Base-by-base conservation (phyloP, 257 asterid genomes). In the Agastache rugosa region DNA sequence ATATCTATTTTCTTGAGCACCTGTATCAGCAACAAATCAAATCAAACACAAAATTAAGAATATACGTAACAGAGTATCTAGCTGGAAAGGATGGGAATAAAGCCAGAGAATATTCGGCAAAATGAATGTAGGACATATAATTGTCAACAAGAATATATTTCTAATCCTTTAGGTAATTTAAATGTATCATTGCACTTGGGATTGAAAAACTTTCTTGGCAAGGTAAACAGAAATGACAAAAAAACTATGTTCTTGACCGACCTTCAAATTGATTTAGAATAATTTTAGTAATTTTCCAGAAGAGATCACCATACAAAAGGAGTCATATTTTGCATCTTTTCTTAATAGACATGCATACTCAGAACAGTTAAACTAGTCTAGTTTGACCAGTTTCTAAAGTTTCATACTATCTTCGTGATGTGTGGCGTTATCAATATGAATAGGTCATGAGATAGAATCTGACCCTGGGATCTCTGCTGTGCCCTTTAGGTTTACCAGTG, bases 1-100 rank as follows among this genome's bases (percentile, higher is more conserved):
- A 93, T 86, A 74, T 93, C 97, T 87, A 92, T 72, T 81, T 92
- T 91, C 88, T 91, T 93, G 67, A 93, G 96, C 73, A 90, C 97
- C 98, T 93, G 87, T 79, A 86, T 59, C 63, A 68, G 73, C 79
- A 77, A 76, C 59, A 79, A 67, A 83, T 48, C 65, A 74, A 62
- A 78, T 78, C 48, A 83, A 53, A 73, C 65, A 58, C 70, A 75
- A 72, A 74, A 73, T 34, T 51, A 45, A 14, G 54, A 53, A 63
- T 63, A 51, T 63, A 51, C 34, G 42, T 42, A 63, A 44, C 29
- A 47, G 23, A 63, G 34, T 53, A 69, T 64, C 39, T 25, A 47
- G 74, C 42, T 59, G 53, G 44, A 70, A 73, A 77, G 66, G 45
- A 76, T 51, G 73, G 61, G 58, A 20, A 20, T 37, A 25, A 60